These are phyloP conservation scores for Cantharellus cinnabarinus DNA, from an alignment of 768 basidiomycete genomes.

Conservation along the genomic window DNA sequence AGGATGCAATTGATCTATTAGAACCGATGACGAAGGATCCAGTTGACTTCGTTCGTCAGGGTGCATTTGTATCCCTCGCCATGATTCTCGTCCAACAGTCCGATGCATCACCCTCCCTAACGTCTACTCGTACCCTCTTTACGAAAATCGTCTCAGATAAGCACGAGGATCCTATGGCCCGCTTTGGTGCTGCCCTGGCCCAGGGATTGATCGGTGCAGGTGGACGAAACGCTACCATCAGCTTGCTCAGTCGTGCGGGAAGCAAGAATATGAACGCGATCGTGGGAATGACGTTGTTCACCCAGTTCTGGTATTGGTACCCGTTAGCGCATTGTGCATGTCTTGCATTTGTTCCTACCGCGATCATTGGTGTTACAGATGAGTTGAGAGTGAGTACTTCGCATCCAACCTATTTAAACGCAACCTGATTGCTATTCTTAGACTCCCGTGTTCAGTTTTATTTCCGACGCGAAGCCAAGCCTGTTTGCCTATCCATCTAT, in stretches of 20 bases:
- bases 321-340: conserved; percentile 86
- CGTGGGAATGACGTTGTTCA: conserved; percentile 95
- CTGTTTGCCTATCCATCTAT: conserved; percentile 80
- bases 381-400: conserved; percentile 47
- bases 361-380: conserved; percentile 75
- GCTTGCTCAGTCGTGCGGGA: conserved; percentile 79
- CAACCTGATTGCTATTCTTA: conserved; percentile 15
- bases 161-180: conserved; percentile 97
- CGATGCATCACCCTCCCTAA: conserved; percentile 68
- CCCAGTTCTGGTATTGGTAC: conserved; percentile 99
- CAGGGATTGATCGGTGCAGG: conserved; percentile 98
- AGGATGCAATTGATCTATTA: conserved; percentile 91
- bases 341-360: conserved; percentile 87
- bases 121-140: conserved; percentile 66
- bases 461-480: conserved; percentile 77
- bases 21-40: conserved; percentile 98
- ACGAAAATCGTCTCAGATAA: conserved; percentile 83
- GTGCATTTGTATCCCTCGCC: conserved; percentile 84
- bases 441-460: conserved; percentile 86
- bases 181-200: conserved; percentile 87
- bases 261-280: conserved; percentile 85
- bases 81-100: conserved; percentile 96
- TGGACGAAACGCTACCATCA: conserved; percentile 89
- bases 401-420: background rate
- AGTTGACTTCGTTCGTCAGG: conserved; percentile 96